Percentiles rank a stretch among this genome's conserved stretches.
These are phyloP conservation scores for Loxodes magnus DNA, from an alignment of 73 alveolate species.

Conservation along the genomic window DNA sequence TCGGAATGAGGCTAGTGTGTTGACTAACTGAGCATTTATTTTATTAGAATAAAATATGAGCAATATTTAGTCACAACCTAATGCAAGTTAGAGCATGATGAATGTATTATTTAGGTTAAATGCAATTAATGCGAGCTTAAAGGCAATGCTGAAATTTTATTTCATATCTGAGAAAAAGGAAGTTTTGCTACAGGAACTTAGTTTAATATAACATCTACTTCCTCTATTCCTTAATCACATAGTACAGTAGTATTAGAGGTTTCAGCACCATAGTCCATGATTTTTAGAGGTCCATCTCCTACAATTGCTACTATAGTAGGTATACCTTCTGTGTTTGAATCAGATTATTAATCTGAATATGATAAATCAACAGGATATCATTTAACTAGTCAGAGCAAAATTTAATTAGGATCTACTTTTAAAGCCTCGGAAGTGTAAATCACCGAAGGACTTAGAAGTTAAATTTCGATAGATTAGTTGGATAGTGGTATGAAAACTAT, in stretches of 20 bases:
- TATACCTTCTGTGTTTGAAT: conserved; percentile 4
- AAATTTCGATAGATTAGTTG: too few species aligned
- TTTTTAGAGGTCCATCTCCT: background rate
- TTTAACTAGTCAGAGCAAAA: too few species aligned
- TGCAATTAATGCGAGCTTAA: background rate
- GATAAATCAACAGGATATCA: too few species aligned
- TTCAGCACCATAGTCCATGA: background rate
- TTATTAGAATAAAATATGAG: too few species aligned
- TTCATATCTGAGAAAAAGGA: background rate
- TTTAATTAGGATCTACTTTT: too few species aligned
- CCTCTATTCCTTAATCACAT: conserved; percentile 6
- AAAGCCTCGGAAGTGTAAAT: too few species aligned
- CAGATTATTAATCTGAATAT: too few species aligned
- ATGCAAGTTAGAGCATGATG: background rate
- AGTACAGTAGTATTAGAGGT: background rate
- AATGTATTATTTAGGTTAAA: background rate
- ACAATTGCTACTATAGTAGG: background rate
- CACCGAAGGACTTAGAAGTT: too few species aligned
- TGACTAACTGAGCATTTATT: background rate
- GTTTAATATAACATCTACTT: conserved; percentile 8
- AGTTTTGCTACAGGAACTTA: conserved; percentile 4
- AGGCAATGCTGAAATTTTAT: background rate
- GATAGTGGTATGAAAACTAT: too few species aligned
- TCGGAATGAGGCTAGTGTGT: background rate
- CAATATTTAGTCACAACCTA: too few species aligned